Base-by-base conservation (phyloP, 139 green algal genomes). In the Chlorokybus atmophyticus region DNA sequence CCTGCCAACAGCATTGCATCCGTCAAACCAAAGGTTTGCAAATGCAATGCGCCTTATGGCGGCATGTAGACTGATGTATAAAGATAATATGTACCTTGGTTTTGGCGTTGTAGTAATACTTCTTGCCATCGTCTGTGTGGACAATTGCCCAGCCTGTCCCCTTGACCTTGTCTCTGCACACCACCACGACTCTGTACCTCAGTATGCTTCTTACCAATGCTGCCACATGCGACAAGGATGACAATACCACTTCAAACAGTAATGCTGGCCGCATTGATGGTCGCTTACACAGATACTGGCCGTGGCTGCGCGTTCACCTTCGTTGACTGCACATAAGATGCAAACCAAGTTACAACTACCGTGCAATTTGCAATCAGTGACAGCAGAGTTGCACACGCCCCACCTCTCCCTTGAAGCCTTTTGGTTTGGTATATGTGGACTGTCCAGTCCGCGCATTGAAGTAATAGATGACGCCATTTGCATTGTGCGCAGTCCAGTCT, bases 91-190 rank as follows among this genome's bases (percentile, higher is more conserved):
- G n/a, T 52, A 61, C 60, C 60, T 68, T 53, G 27, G 52, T 59
- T 17, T 21, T 55, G 3, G 55, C 66, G 55, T 69, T 77, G 75
- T 83, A 83, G 58, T 79, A 94, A 42, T 93, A 94, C 7, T 71
- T 73, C 25, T 78, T 64, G 6, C 79, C 80, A 29, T 88, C 78
- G 6, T 78, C 52, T 59, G 79, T 90, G 49, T 57, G 75, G 48
- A 94, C 86, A 62, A 93, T 75, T 27, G 67, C 68, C 86, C 86
- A 94, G 1, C 74, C 59, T 0, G 81, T 93, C 35, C 74, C 79
- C 17, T 4, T 3, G 4, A 78, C 30, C 3, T 24, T 26, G 38
- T 71, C 56, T 55, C 62, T 70, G 51, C 51, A 58, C 47, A 63
- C 17, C n/a, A 48, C 27, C 7, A 26, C 29, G 3, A 38, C 35